Conservation (phyloP, 352 stramenopile genomes). For the Globisporangium sylvaticum region DNA sequence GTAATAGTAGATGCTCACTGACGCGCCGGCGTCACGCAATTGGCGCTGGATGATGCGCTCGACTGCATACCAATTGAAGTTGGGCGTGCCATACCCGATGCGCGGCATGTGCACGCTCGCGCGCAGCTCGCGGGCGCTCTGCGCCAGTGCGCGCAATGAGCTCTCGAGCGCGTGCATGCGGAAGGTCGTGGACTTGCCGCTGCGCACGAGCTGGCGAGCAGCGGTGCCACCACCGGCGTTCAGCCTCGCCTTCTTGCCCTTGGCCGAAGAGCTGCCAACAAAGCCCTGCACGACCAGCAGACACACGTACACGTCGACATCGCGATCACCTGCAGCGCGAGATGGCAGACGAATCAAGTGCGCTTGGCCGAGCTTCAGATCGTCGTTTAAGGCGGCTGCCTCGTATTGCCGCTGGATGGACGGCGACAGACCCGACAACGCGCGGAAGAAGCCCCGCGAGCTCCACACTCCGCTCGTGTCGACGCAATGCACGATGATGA, state of each 20-base stretch:
- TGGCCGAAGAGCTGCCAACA: slow-evolving; percentile 20
- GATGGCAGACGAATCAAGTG: slow-evolving; percentile 51
- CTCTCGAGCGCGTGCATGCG: slow-evolving; percentile 59
- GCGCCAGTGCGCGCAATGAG: slow-evolving; percentile 36
- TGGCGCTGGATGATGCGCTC: slow-evolving; percentile 68
- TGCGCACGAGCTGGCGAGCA: slow-evolving; percentile 26
- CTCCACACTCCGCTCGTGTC: slow-evolving; percentile 75
- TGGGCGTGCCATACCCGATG: slow-evolving; percentile 69
- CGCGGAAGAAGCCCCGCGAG: slow-evolving; percentile 68
- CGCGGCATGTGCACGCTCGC: slow-evolving; percentile 73
- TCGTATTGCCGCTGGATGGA: slow-evolving; percentile 63
- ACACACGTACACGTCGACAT: slow-evolving; percentile 45
- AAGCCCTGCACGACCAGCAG: slow-evolving; percentile 73
- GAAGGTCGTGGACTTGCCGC: slow-evolving; percentile 62
- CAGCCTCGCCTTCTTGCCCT: slow-evolving; percentile 45
- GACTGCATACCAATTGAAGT: slow-evolving; percentile 83
- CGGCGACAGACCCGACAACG: slow-evolving; percentile 46
- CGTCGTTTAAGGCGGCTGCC: slow-evolving; percentile 39
- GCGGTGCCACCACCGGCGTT: slow-evolving; percentile 11
- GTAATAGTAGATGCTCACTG: slow-evolving; percentile 75
- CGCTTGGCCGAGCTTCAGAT: slow-evolving; percentile 71
- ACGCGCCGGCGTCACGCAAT: slow-evolving; percentile 45
- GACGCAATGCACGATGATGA: slow-evolving; percentile 73
- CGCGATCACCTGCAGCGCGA: slow-evolving; percentile 1
- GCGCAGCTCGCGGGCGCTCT: slow-evolving; percentile 26